Percentiles rank a stretch among this genome's conserved stretches.
These are phyloP conservation scores for Papiliotrema terrestris DNA, from an alignment of 1,284 basidiomycete species.

Conservation along the genomic window DNA sequence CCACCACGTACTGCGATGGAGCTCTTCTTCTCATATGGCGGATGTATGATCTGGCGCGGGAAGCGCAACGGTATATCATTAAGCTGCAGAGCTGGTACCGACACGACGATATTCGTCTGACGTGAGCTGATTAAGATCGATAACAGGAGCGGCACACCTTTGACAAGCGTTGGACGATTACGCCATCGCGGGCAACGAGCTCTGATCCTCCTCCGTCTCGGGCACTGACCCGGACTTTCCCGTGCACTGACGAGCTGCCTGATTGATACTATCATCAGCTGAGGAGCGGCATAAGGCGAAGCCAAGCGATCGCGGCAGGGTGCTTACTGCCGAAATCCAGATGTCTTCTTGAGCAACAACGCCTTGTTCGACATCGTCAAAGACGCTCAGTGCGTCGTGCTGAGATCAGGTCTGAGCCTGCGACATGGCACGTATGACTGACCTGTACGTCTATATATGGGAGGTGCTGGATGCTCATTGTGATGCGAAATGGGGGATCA, in stretches of 20 bases:
- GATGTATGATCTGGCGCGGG: constrained; percentile 39
- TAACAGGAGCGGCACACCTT: constrained; percentile 22
- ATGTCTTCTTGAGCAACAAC: constrained; percentile 40
- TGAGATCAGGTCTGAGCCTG: constrained; percentile 10
- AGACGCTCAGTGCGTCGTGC: constrained; percentile 46
- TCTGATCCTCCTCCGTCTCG: constrained; percentile 29
- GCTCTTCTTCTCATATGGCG: constrained; percentile 31
- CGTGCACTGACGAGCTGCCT: constrained; percentile 39
- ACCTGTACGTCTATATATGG: constrained; percentile 48
- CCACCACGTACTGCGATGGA: constrained; percentile 24
- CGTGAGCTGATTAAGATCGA: not conserved
- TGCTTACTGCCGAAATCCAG: constrained; percentile 46
- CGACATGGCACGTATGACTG: constrained; percentile 1
- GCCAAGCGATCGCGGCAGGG: not conserved
- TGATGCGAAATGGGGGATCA: not conserved
- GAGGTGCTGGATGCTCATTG: constrained; percentile 16
- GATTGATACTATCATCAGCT: constrained; percentile 32
- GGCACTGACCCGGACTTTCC: constrained; percentile 31
- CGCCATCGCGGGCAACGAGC: constrained; percentile 26
- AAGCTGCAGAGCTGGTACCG: constrained; percentile 28
- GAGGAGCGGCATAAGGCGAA: not conserved
- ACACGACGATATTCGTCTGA: constrained; percentile 35
- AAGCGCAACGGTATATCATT: constrained; percentile 27
- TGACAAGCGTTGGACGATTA: constrained; percentile 29
- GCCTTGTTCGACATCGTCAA: constrained; percentile 47